These are phyloP conservation scores for Talaromyces sp. DNA, from an alignment of 2,329 filamentous ascomycete genomes.

Conservation along the genomic window DNA sequence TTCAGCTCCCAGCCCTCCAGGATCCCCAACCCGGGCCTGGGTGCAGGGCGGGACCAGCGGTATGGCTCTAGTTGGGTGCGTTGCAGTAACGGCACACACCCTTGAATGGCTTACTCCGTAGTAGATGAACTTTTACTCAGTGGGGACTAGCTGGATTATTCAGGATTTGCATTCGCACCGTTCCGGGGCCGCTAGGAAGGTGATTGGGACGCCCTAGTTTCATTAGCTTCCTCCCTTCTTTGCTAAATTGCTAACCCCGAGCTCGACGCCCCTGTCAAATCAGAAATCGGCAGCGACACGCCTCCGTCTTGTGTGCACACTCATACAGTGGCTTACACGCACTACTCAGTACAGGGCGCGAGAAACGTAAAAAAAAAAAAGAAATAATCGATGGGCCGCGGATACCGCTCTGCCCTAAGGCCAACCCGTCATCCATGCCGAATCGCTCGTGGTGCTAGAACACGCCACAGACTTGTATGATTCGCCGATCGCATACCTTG, in stretches of 20 bases:
- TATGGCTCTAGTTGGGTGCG: slow-evolving; percentile 15
- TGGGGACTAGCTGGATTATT: slow-evolving; percentile 10
- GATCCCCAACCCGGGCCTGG: background rate
- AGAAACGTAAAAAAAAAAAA: slow-evolving; percentile 8
- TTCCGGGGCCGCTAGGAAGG: slow-evolving; percentile 15
- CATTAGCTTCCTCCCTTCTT: slow-evolving; percentile 5
- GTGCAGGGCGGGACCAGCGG: slow-evolving; percentile 8
- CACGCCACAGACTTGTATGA: slow-evolving; percentile 11
- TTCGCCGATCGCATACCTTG: slow-evolving; percentile 19
- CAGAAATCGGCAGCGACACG: background rate
- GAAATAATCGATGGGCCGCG: slow-evolving; percentile 18
- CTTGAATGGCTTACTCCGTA: background rate
- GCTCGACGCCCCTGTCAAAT: slow-evolving; percentile 12
- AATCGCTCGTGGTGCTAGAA: slow-evolving; percentile 19
- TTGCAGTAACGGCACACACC: slow-evolving; percentile 10
- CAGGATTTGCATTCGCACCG: slow-evolving; percentile 19
- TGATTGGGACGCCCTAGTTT: slow-evolving; percentile 17
- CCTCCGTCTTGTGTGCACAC: background rate
- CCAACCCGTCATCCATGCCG: slow-evolving; percentile 6
- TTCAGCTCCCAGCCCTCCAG: slow-evolving; percentile 13
- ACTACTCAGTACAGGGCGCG: background rate
- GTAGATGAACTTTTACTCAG: background rate
- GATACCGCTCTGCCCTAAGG: slow-evolving; percentile 19
- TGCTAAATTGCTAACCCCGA: background rate
- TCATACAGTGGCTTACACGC: background rate